Percentiles rank a stretch among this genome's conserved stretches.
Conservation (phyloP, 2,329 filamentous ascomycete species). For the Xylogone sp. region DNA sequence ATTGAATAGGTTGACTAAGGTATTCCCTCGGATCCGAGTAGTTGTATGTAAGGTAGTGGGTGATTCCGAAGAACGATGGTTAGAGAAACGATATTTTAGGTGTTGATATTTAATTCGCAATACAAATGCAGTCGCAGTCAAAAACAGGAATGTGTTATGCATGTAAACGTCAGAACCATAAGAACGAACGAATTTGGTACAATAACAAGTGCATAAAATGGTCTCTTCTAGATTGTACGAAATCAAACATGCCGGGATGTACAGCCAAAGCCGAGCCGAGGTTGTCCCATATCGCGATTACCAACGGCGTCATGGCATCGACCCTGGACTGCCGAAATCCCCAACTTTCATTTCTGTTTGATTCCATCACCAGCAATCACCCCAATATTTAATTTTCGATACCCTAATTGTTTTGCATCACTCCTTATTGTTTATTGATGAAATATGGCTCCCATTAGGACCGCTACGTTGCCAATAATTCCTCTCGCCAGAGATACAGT, state of each 20-base stretch:
- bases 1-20: slow-evolving; percentile 78
- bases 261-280: background rate
- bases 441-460: slow-evolving; percentile 9
- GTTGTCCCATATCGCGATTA: background rate
- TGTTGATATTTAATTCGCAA: slow-evolving; percentile 62
- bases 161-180: background rate
- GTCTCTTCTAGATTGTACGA: no score
- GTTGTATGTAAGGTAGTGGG: slow-evolving; percentile 80
- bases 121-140: no score
- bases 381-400: background rate
- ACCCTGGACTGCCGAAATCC: background rate
- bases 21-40: slow-evolving; percentile 83
- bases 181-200: no score
- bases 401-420: background rate
- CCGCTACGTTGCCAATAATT: slow-evolving; percentile 63
- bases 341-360: background rate
- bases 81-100: slow-evolving; percentile 87
- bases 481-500: slow-evolving; percentile 77
- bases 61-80: slow-evolving; percentile 83
- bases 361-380: background rate
- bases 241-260: background rate
- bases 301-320: background rate
- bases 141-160: no score
- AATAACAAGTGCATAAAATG: no score
- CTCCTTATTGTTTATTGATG: background rate